Base-by-base conservation (phyloP, 2,329 filamentous ascomycete species). In the Neurospora crassa region DNA sequence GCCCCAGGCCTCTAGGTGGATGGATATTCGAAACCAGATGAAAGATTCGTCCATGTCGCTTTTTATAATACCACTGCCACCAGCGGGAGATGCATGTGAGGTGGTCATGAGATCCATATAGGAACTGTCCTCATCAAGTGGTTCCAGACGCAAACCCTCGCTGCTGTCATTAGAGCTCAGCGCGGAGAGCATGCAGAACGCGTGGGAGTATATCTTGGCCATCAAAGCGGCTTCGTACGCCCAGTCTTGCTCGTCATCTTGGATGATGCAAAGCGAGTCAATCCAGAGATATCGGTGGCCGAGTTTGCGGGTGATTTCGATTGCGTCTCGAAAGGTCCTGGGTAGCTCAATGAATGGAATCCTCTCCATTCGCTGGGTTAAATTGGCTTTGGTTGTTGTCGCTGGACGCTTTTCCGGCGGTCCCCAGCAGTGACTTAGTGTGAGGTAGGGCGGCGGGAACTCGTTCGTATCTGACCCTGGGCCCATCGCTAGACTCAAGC, bases 91-190 rank as follows among this genome's bases (percentile, higher is more conserved):
- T n/a, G n/a, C n/a, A n/a, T n/a, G 29, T 43, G 42, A 37, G 34
- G 34, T 4, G 16, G 18, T 4, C 7, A n/a, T n/a, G 42, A 43
- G 18, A 43, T 45, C 43, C 43, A 45, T 20, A 45, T 11, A 45
- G 3, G 43, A 45, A 12, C 43, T n/a, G 43, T 20, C 1, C 43
- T 45, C 43, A 0, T 45, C 2, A 2, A 45, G 10, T 12, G 43
- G 43, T 45, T 45, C 43, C 1, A 45, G 0, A 0, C 0, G 43
- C 2, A 47, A 20, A 0, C 43, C 43, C 1, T 12, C 43, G 0
- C 43, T 47, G n/a, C 43, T 20, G 0, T 47, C 43, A 0, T 12
- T 0, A 5, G 43, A 47, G 43, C 47, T 59, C 12, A 59, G 24
- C 6, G 47, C 47, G 6, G 20, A 14, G 0, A 59, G 24, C 1